phyloP scores from a whole-genome alignment of 306 rosid species.

The Lablab purpureus region DNA sequence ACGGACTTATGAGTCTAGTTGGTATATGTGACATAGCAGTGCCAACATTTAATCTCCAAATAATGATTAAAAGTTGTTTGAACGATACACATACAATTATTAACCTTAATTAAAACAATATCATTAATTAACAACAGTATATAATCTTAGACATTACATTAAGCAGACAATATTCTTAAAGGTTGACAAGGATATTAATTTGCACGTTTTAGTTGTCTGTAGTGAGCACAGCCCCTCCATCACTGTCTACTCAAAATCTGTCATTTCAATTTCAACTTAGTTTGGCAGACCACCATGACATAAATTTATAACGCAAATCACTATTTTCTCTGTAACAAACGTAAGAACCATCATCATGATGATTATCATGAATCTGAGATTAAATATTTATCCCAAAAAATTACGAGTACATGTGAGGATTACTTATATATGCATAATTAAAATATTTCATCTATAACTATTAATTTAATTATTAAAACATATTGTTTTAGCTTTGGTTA shows the following conservation, averaged over 20 bases:
- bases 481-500: no score
- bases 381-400: no score
- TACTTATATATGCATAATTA: no score
- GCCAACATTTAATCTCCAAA: no score
- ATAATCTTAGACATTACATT: background rate
- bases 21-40: no score
- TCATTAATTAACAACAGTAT: background rate
- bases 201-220: constrained; percentile 23
- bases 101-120: background rate
- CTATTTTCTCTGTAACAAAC: no score
- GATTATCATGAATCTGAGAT: background rate
- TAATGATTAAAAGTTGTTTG: background rate
- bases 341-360: background rate
- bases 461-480: no score
- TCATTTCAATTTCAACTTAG: constrained; percentile 40
- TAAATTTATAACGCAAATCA: background rate
- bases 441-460: no score
- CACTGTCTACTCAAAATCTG: constrained; percentile 37
- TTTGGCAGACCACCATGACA: constrained; percentile 40
- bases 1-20: no score
- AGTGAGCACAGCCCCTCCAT: constrained; percentile 33
- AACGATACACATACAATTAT: background rate
- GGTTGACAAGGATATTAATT: constrained; percentile 20
- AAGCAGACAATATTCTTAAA: background rate
- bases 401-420: no score